Evolutionary conservation across 257 asterid species (phyloP), one percentile per base, ranked within the genome.

Genomic region (Verbascum thapsus): DNA sequence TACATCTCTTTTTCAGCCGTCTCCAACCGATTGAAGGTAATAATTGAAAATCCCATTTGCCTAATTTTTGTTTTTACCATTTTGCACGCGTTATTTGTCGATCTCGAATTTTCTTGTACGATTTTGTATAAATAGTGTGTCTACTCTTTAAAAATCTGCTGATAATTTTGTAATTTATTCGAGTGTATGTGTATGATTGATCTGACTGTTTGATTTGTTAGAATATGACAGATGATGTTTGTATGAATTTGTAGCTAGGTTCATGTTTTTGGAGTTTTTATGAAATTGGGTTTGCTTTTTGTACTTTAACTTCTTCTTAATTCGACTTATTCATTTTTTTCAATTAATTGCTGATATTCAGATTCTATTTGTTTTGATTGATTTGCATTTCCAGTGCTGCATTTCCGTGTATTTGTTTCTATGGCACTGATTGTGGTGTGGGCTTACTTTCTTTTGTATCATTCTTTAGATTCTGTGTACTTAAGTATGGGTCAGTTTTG

Each of bases 271-370:
- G 17, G 30, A 8, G 45, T 10, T 58, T 41, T 57, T 41, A n/a
- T 38, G n/a, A 16, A 10, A 23, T 49, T 10, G 32, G 66, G 56
- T 53, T 48, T 56, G 37, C 37, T 23, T n/a, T 49, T 51, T 37
- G n/a, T 49, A 56, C 47, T 63, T 39, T 38, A 50, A 42, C 44
- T 32, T 19, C 18, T 61, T 22, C 10, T n/a, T n/a, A 5, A 35
- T 15, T 70, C 32, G 32, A 26, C 48, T 64, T 71, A n/a, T n/a
- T n/a, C n/a, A n/a, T n/a, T n/a, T n/a, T n/a, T 26, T 70, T 19
- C 56, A 45, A 57, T 56, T 19, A 47, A 11, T 39, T 13, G 13
- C 61, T 44, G 58, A 39, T 53, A 11, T 54, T 48, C 38, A 23
- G 23, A 34, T 58, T 48, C 38, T 19, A 3, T 7, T 0, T 56